Evolutionary conservation across 2,329 filamentous ascomycete genomes (phyloP).

Genomic region (Penicillium paneum): DNA sequence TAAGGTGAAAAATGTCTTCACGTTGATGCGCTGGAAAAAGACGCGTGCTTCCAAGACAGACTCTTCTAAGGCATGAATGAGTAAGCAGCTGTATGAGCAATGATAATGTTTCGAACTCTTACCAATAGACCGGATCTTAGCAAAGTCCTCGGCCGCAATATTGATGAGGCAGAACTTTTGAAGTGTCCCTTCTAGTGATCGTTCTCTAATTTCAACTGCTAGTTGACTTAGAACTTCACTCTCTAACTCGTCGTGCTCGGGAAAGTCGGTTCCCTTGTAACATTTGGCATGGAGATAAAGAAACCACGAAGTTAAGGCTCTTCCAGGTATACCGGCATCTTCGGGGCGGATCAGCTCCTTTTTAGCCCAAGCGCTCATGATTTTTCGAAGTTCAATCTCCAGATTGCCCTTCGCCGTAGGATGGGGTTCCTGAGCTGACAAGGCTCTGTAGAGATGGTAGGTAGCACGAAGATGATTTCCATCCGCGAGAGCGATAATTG

Average conservation of each 20-base stretch:
- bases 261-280: constrained; percentile 71
- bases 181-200: constrained; percentile 62
- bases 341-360: constrained; percentile 50
- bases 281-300: constrained; percentile 80
- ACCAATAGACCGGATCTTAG: constrained; percentile 60
- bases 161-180: constrained; percentile 82
- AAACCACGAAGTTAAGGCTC: constrained; percentile 75
- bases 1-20: constrained; percentile 70
- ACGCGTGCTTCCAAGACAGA: constrained; percentile 47
- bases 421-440: constrained; percentile 71
- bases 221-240: constrained; percentile 78
- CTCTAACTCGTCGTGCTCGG: constrained; percentile 76
- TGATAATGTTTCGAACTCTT: constrained; percentile 24
- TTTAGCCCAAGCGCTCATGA: constrained; percentile 56
- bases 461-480: constrained; percentile 78
- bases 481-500: constrained; percentile 74
- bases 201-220: constrained; percentile 67
- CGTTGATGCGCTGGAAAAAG: constrained; percentile 73
- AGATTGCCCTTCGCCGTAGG: constrained; percentile 73
- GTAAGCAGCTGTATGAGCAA: constrained; percentile 15
- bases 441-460: constrained; percentile 83
- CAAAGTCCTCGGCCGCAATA: constrained; percentile 76
- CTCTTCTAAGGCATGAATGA: constrained; percentile 43
- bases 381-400: constrained; percentile 71
- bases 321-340: constrained; percentile 48